Evolutionary conservation across 108 stramenopile genomes (phyloP).

Genomic region (Nitzschia sp.): DNA sequence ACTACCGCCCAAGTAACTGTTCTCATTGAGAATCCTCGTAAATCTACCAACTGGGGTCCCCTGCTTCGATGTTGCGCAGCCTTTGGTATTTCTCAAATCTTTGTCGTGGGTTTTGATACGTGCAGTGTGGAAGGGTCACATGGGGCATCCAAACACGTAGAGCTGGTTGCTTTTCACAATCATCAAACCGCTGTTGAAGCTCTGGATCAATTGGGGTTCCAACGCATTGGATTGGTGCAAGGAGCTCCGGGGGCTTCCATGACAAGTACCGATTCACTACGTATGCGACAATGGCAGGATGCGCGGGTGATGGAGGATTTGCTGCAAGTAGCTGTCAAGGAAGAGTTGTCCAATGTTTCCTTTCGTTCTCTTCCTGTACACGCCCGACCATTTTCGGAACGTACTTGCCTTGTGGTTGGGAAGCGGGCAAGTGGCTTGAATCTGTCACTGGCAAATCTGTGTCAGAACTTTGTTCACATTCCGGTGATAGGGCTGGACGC

Average conservation of each 20-base stretch:
- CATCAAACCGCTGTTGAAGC: constrained; percentile 44
- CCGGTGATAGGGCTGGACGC: constrained; percentile 42
- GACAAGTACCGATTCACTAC: constrained; percentile 12
- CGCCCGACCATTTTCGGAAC: constrained; percentile 4
- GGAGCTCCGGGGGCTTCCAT: constrained; percentile 13
- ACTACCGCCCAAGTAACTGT: constrained; percentile 42
- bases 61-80: constrained; percentile 77
- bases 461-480: constrained; percentile 73
- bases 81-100: constrained; percentile 63
- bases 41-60: constrained; percentile 77
- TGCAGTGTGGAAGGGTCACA: constrained; percentile 71
- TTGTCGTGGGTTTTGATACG: constrained; percentile 69
- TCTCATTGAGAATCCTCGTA: constrained; percentile 74
- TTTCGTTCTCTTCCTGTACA: constrained; percentile 24
- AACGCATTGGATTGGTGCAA: constrained; percentile 17
- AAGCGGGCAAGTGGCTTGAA: constrained; percentile 53
- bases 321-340: not conserved
- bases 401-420: constrained; percentile 29
- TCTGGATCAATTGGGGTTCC: constrained; percentile 19
- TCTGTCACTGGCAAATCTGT: constrained; percentile 49
- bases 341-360: constrained; percentile 5
- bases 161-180: constrained; percentile 66
- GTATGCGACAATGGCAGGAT: not conserved
- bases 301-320: not conserved
- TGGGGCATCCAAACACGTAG: constrained; percentile 69